A percentile compares a stretch with the other conserved stretches of the same genome.
Evolutionary conservation across 139 green algal genomes (phyloP).

Genomic region (Chlorella vulgaris): DNA sequence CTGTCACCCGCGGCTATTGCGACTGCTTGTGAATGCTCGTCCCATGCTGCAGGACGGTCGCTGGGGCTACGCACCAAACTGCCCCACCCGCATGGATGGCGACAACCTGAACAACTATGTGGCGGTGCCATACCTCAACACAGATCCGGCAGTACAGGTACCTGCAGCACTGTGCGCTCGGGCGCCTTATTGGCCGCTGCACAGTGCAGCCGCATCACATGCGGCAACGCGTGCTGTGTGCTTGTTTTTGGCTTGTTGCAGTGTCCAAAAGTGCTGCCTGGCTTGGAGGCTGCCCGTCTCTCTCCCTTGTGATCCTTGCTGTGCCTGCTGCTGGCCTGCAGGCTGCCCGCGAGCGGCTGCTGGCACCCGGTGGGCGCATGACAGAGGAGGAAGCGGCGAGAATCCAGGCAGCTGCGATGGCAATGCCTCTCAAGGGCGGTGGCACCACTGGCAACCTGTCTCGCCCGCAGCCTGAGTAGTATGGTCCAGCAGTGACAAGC

Average conservation of each 20-base stretch:
- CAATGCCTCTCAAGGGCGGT: not conserved
- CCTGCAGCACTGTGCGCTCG: no score
- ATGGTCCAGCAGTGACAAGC: no score
- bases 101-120: conserved; percentile 80
- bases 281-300: not conserved
- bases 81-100: conserved; percentile 74
- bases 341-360: conserved; percentile 45
- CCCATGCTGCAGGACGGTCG: conserved; percentile 61
- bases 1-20: no score
- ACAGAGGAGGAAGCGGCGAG: conserved; percentile 44
- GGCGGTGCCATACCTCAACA: conserved; percentile 9
- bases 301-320: not conserved
- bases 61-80: conserved; percentile 82
- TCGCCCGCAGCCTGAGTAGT: not conserved
- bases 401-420: conserved; percentile 9
- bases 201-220: no score
- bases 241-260: no score
- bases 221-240: no score
- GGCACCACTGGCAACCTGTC: conserved; percentile 29
- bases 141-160: not conserved
- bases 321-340: conserved; percentile 18
- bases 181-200: no score
- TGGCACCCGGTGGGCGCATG: conserved; percentile 49
- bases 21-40: no score
- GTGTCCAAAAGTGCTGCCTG: no score